A percentile compares a stretch with the other conserved stretches of the same genome.
phyloP scores from a whole-genome alignment of 164 flowering plant genomes.

The Macadamia tetraphylla region DNA sequence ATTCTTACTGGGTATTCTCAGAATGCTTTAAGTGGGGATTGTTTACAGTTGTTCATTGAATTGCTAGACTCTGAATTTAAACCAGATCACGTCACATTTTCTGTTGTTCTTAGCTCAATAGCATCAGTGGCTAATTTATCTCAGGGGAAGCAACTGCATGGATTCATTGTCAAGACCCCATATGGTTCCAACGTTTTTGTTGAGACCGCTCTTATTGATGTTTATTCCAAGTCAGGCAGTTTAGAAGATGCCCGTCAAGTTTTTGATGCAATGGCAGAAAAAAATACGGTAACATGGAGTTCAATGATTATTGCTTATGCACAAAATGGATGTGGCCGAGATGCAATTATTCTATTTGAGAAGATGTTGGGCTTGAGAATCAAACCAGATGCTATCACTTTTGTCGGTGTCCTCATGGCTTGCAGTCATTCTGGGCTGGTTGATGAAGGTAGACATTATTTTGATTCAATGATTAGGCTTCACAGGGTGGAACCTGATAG shows the following conservation, averaged over 20 bases:
- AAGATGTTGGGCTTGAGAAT: slow-evolving; percentile 10
- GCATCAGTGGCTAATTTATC: slow-evolving; percentile 8
- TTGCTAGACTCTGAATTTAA: slow-evolving; percentile 7
- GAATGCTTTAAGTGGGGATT: slow-evolving; percentile 6
- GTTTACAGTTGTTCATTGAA: slow-evolving; percentile 4
- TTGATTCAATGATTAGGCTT: slow-evolving; percentile 7
- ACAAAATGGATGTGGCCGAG: slow-evolving; percentile 15
- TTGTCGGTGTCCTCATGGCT: slow-evolving; percentile 17
- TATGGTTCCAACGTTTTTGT: slow-evolving; percentile 10
- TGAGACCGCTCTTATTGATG: slow-evolving; percentile 11
- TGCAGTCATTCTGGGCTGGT: slow-evolving; percentile 22
- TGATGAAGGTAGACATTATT: slow-evolving; percentile 12
- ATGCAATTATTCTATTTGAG: slow-evolving; percentile 11
- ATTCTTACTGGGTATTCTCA: slow-evolving; percentile 12
- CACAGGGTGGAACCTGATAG: slow-evolving; percentile 6
- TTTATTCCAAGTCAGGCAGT: slow-evolving; percentile 10
- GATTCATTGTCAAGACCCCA: slow-evolving; percentile 8
- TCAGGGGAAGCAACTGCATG: slow-evolving; percentile 12
- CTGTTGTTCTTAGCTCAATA: slow-evolving; percentile 11
- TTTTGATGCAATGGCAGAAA: slow-evolving; percentile 7
- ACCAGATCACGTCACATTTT: slow-evolving; percentile 12
- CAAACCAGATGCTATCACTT: slow-evolving; percentile 13
- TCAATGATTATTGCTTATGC: slow-evolving; percentile 15
- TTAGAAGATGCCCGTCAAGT: slow-evolving; percentile 8
- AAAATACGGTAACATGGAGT: slow-evolving; percentile 11